Conservation (phyloP, 2,329 filamentous ascomycete species). For the Aspergillus sp. region DNA sequence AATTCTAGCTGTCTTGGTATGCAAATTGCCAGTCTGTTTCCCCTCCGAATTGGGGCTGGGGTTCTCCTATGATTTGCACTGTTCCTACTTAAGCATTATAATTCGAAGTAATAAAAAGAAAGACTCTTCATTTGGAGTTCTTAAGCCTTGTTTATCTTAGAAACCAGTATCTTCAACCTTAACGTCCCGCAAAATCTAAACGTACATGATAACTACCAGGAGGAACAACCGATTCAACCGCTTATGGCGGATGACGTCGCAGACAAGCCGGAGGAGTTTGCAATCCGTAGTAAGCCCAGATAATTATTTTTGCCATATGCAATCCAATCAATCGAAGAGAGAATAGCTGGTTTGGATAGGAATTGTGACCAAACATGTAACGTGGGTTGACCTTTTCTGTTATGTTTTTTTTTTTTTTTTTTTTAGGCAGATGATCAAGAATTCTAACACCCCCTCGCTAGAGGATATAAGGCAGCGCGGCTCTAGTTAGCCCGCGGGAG, state of each 20-base stretch:
- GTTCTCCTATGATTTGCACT: not conserved
- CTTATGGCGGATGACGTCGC: not conserved
- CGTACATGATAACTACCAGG: not conserved
- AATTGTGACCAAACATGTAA: not conserved
- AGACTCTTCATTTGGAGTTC: not conserved
- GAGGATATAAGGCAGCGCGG: not conserved
- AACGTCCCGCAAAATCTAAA: not conserved
- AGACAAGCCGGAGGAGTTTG: not conserved
- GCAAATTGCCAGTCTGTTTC: not conserved
- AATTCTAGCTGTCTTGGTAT: slow-evolving; percentile 16
- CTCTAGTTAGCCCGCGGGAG: slow-evolving; percentile 29
- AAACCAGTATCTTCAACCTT: not conserved
- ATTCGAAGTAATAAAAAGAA: not conserved
- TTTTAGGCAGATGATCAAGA: not conserved
- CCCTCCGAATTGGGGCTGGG: not conserved
- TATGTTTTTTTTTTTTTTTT: not conserved
- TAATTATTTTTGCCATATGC: not conserved
- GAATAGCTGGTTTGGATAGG: not conserved
- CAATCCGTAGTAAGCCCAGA: not conserved
- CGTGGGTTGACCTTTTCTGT: not conserved
- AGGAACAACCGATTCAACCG: not conserved
- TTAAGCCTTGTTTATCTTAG: not conserved
- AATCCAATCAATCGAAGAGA: slow-evolving; percentile 10
- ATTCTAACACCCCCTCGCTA: not conserved
- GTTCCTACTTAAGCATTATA: not conserved